These are phyloP conservation scores for Galerina sulciceps DNA, from an alignment of 768 basidiomycete species.

Conservation along the genomic window DNA sequence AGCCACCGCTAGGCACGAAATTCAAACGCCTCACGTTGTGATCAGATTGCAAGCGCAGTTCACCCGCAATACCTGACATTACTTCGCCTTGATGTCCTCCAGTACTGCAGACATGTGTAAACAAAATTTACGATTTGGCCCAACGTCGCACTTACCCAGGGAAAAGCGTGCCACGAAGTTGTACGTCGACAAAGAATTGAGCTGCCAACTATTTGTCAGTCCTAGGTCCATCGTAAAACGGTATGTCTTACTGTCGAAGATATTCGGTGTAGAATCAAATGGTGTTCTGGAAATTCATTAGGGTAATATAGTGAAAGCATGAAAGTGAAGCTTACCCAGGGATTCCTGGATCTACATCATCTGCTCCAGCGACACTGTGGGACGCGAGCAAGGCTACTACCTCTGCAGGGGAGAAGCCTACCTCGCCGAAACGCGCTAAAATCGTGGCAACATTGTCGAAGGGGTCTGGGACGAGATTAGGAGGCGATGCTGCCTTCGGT, in stretches of 20 bases:
- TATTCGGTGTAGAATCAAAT: slow-evolving; percentile 47
- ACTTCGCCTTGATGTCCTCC: neutral
- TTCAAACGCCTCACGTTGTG: neutral
- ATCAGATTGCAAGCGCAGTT: neutral
- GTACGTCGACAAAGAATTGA: slow-evolving; percentile 9
- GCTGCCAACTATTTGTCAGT: neutral
- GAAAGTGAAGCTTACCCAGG: neutral
- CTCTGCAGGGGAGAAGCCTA: slow-evolving; percentile 38
- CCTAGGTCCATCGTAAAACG: too few relatives aligned
- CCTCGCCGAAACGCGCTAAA: slow-evolving; percentile 37
- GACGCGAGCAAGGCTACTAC: slow-evolving; percentile 37
- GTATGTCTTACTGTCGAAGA: slow-evolving; percentile 36
- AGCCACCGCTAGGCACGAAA: neutral
- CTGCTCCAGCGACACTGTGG: slow-evolving; percentile 21
- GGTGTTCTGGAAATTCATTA: slow-evolving; percentile 13
- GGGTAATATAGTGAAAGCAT: slow-evolving; percentile 14
- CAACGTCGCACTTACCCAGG: neutral
- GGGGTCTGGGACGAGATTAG: slow-evolving; percentile 16
- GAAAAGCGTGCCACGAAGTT: slow-evolving; percentile 3
- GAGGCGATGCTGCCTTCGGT: slow-evolving; percentile 35
- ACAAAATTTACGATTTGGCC: neutral
- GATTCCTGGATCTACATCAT: slow-evolving; percentile 21
- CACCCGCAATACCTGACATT: neutral
- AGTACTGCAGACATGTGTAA: neutral
- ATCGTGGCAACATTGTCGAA: slow-evolving; percentile 31